Conservation (phyloP, 164 flowering plant genomes). For the Umbilicus rupestris region DNA sequence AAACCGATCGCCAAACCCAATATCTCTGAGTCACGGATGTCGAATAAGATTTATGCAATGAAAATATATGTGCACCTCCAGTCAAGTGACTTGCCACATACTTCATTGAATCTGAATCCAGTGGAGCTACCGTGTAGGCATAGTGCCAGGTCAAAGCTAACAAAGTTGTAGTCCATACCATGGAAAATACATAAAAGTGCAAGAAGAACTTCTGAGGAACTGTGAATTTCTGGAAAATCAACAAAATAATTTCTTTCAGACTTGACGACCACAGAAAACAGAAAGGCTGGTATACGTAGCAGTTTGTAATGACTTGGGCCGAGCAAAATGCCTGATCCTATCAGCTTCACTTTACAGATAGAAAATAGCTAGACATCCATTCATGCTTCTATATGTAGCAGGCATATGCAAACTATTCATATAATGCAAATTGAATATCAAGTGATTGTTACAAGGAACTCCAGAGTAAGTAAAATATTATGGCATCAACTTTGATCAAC, state of each 20-base stretch:
- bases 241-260: background rate
- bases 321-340: too few relatives aligned
- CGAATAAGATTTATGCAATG: slow-evolving; percentile 30
- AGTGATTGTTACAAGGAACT: too few relatives aligned
- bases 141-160: slow-evolving; percentile 41
- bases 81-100: slow-evolving; percentile 40
- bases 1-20: slow-evolving; percentile 48
- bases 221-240: slow-evolving; percentile 34
- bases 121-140: slow-evolving; percentile 32
- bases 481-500: too few relatives aligned
- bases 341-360: too few relatives aligned
- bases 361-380: too few relatives aligned
- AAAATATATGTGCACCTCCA: slow-evolving; percentile 50
- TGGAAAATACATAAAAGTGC: slow-evolving; percentile 53
- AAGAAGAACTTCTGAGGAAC: slow-evolving; percentile 60
- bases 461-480: too few relatives aligned
- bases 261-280: background rate
- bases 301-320: too few relatives aligned
- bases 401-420: too few relatives aligned
- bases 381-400: too few relatives aligned
- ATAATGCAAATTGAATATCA: too few relatives aligned
- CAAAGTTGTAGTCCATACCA: slow-evolving; percentile 48
- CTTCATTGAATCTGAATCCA: slow-evolving; percentile 18
- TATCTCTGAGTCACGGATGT: slow-evolving; percentile 21
- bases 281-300: background rate